phyloP scores from a whole-genome alignment of 2,329 filamentous ascomycete species.

The Alternaria infectoria region DNA sequence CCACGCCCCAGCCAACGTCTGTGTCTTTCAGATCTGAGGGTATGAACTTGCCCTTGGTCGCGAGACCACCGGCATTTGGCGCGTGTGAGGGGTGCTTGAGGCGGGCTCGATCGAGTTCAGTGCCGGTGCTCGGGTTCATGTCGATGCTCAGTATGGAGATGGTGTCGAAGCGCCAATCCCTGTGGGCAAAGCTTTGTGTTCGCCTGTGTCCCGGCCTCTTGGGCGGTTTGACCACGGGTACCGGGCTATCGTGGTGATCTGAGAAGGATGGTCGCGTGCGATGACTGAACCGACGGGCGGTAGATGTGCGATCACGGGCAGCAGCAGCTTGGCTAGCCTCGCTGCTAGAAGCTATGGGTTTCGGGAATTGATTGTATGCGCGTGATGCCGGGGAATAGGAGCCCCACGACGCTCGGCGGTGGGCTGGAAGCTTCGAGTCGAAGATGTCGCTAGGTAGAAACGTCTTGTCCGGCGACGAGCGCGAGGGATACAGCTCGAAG shows the following conservation, averaged over 20 bases:
- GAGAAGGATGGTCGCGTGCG: constrained; percentile 44
- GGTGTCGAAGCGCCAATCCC: constrained; percentile 83
- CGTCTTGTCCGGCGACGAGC: constrained; percentile 37
- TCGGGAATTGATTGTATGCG: constrained; percentile 18
- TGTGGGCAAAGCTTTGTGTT: constrained; percentile 40
- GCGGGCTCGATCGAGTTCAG: constrained; percentile 39
- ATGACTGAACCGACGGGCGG: constrained; percentile 38
- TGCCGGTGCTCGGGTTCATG: constrained; percentile 57
- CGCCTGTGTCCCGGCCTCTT: constrained; percentile 24
- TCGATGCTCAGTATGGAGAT: constrained; percentile 83
- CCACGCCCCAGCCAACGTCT: constrained; percentile 87
- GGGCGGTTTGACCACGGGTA: constrained; percentile 47
- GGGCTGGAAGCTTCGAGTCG: constrained; percentile 51
- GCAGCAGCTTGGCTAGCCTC: constrained; percentile 21
- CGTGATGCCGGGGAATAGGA: constrained; percentile 24
- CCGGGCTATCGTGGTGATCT: constrained; percentile 46
- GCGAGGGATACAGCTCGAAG: constrained; percentile 62
- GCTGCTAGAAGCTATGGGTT: constrained; percentile 34
- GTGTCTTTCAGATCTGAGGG: constrained; percentile 74
- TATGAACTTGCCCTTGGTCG: constrained; percentile 82
- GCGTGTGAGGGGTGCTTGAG: constrained; percentile 54
- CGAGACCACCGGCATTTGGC: constrained; percentile 60
- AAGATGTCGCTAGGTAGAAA: constrained; percentile 57
- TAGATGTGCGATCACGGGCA: constrained; percentile 25
- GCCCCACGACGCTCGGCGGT: constrained; percentile 49